Evolutionary conservation across 179 eudicot species (phyloP).

Genomic region (Silene vulgaris): DNA sequence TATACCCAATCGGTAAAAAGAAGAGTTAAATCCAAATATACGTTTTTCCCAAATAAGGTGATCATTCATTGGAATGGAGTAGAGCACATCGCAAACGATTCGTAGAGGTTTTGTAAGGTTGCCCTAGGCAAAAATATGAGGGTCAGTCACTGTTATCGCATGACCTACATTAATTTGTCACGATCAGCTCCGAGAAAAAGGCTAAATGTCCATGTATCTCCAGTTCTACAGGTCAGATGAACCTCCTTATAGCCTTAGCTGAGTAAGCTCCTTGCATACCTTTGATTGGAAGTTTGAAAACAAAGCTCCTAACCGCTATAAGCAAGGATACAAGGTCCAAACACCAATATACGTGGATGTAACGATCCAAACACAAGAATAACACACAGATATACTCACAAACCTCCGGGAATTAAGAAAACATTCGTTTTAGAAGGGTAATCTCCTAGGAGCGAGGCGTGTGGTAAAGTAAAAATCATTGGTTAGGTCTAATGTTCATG

Average conservation of each 20-base stretch:
- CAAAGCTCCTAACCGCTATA: neutral
- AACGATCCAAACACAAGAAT: neutral
- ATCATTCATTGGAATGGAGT: neutral
- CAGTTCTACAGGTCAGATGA: too few relatives aligned
- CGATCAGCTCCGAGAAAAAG: neutral
- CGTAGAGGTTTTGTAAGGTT: neutral
- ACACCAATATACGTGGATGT: neutral
- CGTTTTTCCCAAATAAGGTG: neutral
- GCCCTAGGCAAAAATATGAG: neutral
- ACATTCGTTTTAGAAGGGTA: neutral
- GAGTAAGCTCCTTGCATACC: neutral
- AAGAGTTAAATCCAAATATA: neutral
- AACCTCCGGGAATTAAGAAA: neutral
- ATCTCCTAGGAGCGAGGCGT: too few relatives aligned
- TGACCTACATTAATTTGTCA: neutral
- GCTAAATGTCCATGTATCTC: too few relatives aligned
- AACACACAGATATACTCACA: neutral
- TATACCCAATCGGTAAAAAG: conserved; percentile 14
- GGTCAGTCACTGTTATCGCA: neutral
- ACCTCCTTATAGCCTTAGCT: neutral
- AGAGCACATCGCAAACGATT: neutral
- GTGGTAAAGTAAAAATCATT: too few relatives aligned
- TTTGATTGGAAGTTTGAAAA: neutral
- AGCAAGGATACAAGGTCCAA: neutral
- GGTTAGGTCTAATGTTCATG: too few relatives aligned